phyloP scores from a whole-genome alignment of 2,329 filamentous ascomycete genomes.

The Claviceps digitariae region DNA sequence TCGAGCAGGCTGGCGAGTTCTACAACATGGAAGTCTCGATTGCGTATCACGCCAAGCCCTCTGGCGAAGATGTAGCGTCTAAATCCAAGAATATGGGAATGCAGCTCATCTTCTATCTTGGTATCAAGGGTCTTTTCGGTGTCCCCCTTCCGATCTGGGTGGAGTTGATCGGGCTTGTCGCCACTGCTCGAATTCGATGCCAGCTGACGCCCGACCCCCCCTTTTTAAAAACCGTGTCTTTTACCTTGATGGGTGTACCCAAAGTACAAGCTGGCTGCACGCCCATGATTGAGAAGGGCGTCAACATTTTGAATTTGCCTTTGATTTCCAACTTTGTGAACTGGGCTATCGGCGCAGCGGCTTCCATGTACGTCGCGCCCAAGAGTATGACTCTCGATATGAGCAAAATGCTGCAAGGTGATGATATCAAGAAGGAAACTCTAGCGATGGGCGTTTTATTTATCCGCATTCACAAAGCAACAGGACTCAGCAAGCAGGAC shows the following conservation, averaged over 20 bases:
- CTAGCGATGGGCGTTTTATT: slow-evolving; percentile 80
- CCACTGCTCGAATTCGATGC: slow-evolving; percentile 69
- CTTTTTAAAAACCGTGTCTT: slow-evolving; percentile 81
- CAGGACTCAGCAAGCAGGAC: slow-evolving; percentile 85
- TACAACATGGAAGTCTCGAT: slow-evolving; percentile 88
- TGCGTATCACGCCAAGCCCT: slow-evolving; percentile 79
- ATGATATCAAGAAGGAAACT: slow-evolving; percentile 83
- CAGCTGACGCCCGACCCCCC: slow-evolving; percentile 83
- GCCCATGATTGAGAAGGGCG: slow-evolving; percentile 80
- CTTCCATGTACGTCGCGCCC: slow-evolving; percentile 83
- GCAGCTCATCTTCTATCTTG: slow-evolving; percentile 88
- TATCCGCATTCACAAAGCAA: slow-evolving; percentile 79
- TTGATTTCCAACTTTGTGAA: slow-evolving; percentile 95
- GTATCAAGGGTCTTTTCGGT: slow-evolving; percentile 77
- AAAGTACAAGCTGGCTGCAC: slow-evolving; percentile 82
- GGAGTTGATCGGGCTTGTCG: slow-evolving; percentile 80
- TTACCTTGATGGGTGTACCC: slow-evolving; percentile 87
- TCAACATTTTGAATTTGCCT: slow-evolving; percentile 84
- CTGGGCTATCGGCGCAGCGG: slow-evolving; percentile 78
- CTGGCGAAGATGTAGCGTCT: slow-evolving; percentile 53
- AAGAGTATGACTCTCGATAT: slow-evolving; percentile 90
- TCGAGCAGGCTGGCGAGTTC: slow-evolving; percentile 81
- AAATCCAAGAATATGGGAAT: slow-evolving; percentile 95
- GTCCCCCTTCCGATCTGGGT: slow-evolving; percentile 80
- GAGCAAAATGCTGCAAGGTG: slow-evolving; percentile 78